phyloP scores from a whole-genome alignment of 1,139 yeast genomes.

The Taphrina betulina region DNA sequence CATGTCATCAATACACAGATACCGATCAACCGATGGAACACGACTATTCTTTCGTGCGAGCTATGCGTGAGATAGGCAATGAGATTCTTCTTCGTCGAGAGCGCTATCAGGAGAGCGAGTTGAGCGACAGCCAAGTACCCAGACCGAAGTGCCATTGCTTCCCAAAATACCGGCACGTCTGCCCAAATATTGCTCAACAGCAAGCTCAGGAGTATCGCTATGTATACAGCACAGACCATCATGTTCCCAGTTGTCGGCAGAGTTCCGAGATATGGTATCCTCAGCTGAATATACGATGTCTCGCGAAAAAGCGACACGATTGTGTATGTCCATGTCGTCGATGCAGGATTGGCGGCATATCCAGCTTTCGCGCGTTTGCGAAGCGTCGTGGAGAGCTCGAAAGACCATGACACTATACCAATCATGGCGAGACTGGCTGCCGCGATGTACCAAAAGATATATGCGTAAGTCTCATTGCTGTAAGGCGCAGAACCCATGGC shows the following conservation, averaged over 20 bases:
- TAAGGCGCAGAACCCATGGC: neutral
- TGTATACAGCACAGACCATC: slow-evolving; percentile 3
- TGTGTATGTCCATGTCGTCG: neutral
- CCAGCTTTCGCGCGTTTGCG: slow-evolving; percentile 2
- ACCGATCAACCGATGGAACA: slow-evolving; percentile 39
- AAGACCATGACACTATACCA: neutral
- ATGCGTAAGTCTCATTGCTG: neutral
- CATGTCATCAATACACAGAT: slow-evolving; percentile 38
- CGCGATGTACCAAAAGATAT: neutral
- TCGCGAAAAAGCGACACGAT: slow-evolving; percentile 13
- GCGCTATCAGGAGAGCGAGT: slow-evolving; percentile 38
- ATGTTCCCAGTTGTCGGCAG: slow-evolving; percentile 8
- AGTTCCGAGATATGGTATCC: slow-evolving; percentile 1
- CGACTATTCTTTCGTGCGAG: slow-evolving; percentile 37
- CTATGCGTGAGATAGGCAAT: slow-evolving; percentile 37
- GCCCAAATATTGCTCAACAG: neutral
- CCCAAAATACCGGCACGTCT: slow-evolving; percentile 22
- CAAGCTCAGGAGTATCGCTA: slow-evolving; percentile 6
- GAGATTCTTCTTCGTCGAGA: slow-evolving; percentile 36
- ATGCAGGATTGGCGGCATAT: neutral
- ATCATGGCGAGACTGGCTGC: neutral
- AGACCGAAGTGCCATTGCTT: slow-evolving; percentile 34
- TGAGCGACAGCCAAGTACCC: slow-evolving; percentile 40
- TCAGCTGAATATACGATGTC: slow-evolving; percentile 4
- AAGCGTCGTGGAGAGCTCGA: neutral